phyloP scores from a whole-genome alignment of 1,284 basidiomycete species.

The Vanrija sp. region DNA sequence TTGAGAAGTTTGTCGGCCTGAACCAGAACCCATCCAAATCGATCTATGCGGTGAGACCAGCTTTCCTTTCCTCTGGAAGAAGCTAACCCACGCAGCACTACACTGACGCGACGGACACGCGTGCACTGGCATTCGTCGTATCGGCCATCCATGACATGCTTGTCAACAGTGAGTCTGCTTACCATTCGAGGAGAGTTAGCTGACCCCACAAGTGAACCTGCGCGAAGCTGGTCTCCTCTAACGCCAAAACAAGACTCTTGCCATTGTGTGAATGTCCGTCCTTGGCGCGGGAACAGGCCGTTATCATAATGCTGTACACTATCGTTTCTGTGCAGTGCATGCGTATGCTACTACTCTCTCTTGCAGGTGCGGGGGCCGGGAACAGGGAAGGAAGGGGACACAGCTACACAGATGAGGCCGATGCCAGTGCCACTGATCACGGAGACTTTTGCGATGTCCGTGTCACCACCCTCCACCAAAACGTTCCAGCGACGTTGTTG shows the following conservation, averaged over 20 bases:
- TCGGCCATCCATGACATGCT: constrained; percentile 6
- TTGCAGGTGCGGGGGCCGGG: too few species aligned
- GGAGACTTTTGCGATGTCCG: too few species aligned
- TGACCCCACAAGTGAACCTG: constrained; percentile 41
- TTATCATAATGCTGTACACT: too few species aligned
- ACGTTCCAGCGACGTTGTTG: too few species aligned
- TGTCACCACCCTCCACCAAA: too few species aligned
- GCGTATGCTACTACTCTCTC: too few species aligned
- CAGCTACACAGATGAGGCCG: too few species aligned
- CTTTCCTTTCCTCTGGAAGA: background rate
- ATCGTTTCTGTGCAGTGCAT: too few species aligned
- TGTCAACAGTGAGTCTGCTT: background rate
- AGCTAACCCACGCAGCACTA: constrained; percentile 35
- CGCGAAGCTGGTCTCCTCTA: constrained; percentile 50
- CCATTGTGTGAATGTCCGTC: background rate
- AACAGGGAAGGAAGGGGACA: too few species aligned
- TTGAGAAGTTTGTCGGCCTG: constrained; percentile 78
- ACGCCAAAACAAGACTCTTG: background rate
- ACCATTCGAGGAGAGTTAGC: background rate
- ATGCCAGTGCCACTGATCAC: too few species aligned
- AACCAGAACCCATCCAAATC: constrained; percentile 70
- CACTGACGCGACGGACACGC: constrained; percentile 55
- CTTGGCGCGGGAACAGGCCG: too few species aligned
- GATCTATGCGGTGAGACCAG: constrained; percentile 45
- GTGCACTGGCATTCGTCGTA: constrained; percentile 54